Evolutionary conservation across 2,329 filamentous ascomycete species (phyloP).

Genomic region (Apiospora hydei): DNA sequence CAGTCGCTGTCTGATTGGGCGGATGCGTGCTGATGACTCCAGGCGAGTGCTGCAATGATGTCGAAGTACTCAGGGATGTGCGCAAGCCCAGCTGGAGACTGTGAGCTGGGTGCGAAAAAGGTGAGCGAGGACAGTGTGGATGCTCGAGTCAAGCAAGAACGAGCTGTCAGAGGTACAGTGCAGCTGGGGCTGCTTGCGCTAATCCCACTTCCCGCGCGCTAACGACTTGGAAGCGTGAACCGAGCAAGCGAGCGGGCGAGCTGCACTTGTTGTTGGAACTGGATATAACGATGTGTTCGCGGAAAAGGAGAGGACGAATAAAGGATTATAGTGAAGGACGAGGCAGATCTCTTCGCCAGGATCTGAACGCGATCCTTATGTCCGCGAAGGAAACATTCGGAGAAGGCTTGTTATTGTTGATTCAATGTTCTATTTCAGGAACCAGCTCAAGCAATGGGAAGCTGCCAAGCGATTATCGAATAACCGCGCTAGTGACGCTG

Average conservation of each 20-base stretch:
- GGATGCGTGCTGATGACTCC: not conserved
- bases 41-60: not conserved
- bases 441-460: not conserved
- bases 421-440: not conserved
- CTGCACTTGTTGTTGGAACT: not conserved
- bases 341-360: not conserved
- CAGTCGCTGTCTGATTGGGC: not conserved
- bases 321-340: not conserved
- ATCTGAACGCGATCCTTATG: not conserved
- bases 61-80: constrained; percentile 11
- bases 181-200: constrained; percentile 1
- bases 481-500: not conserved
- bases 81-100: not conserved
- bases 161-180: constrained; percentile 1
- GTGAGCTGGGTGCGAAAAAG: not conserved
- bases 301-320: not conserved
- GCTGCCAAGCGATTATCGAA: not conserved
- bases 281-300: not conserved
- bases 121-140: constrained; percentile 6
- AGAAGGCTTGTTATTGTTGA: not conserved
- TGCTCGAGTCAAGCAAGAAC: not conserved
- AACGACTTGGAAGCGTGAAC: not conserved
- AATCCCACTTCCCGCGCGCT: constrained; percentile 18
- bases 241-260: not conserved
- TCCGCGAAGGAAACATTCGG: not conserved